These are phyloP conservation scores for Polyplosphaeria fusca DNA, from an alignment of 495 filamentous ascomycete species.

Conservation along the genomic window DNA sequence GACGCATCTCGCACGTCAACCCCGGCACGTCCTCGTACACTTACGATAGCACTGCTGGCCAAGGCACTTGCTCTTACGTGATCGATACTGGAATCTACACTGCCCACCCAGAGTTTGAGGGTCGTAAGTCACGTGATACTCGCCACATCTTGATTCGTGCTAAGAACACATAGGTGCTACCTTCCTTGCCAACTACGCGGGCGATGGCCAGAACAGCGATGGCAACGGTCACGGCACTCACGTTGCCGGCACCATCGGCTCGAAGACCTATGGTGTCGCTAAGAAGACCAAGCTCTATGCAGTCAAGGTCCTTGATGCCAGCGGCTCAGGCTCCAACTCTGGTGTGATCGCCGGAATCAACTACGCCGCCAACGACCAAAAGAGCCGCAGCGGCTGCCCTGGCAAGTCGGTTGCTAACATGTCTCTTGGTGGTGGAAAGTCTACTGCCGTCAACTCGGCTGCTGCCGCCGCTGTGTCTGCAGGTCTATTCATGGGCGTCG, in stretches of 20 bases:
- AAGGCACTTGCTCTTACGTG: conserved; percentile 31
- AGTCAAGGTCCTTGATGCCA: conserved; percentile 62
- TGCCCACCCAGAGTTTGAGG: conserved; percentile 32
- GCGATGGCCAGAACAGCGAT: conserved; percentile 44
- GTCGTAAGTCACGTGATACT: conserved; percentile 24
- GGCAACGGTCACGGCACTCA: conserved; percentile 63
- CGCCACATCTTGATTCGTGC: background rate
- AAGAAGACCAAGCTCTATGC: conserved; percentile 59
- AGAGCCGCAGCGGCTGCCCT: conserved; percentile 22
- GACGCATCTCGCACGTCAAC: conserved; percentile 30
- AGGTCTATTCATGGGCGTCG: conserved; percentile 31
- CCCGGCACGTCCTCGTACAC: conserved; percentile 15
- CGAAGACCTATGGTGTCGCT: conserved; percentile 60
- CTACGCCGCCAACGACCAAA: conserved; percentile 52
- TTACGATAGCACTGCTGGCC: conserved; percentile 27
- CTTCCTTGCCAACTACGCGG: conserved; percentile 31
- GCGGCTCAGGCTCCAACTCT: conserved; percentile 44
- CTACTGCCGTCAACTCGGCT: conserved; percentile 26
- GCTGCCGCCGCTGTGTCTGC: conserved; percentile 14
- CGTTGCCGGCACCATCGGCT: conserved; percentile 59
- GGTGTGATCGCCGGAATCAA: conserved; percentile 55
- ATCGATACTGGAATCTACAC: conserved; percentile 35
- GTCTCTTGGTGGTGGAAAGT: conserved; percentile 33
- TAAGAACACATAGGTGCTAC: conserved; percentile 23
- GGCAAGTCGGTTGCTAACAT: conserved; percentile 30